Percentiles rank a stretch among this genome's conserved stretches.
phyloP scores from a whole-genome alignment of 1,284 basidiomycete species.

The Xerocomus nothofagi region DNA sequence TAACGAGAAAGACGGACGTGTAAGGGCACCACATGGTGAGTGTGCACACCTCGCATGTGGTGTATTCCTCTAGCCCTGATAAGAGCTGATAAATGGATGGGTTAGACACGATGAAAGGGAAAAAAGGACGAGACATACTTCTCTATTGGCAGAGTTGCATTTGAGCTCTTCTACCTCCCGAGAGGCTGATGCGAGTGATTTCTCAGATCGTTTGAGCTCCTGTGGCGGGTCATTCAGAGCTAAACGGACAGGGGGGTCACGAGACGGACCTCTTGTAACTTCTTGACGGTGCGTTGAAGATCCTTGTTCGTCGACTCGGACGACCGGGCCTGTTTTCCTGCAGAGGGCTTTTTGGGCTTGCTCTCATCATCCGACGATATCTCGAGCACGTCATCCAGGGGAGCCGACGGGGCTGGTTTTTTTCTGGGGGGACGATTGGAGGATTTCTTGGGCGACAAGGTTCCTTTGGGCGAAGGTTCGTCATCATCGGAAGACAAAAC shows the following conservation, averaged over 20 bases:
- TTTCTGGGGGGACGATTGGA: constrained; percentile 24
- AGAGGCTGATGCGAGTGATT: constrained; percentile 8
- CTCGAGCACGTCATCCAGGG: constrained; percentile 26
- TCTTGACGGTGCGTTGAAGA: constrained; percentile 22
- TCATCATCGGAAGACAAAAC: constrained; percentile 61
- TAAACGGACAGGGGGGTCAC: not conserved
- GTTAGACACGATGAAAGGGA: not conserved
- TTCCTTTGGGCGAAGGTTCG: constrained; percentile 30
- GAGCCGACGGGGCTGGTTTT: constrained; percentile 7
- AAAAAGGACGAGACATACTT: constrained; percentile 2
- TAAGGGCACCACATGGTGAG: constrained; percentile 63
- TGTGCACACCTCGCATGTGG: constrained; percentile 64
- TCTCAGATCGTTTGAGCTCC: constrained; percentile 17
- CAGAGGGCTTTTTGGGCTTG: constrained; percentile 5
- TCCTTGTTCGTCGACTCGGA: constrained; percentile 9
- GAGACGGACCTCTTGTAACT: constrained; percentile 23
- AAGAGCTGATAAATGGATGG: constrained; percentile 13
- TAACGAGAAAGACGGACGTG: constrained; percentile 43
- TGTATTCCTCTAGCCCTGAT: constrained; percentile 47
- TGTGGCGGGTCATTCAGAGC: constrained; percentile 2
- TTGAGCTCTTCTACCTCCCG: constrained; percentile 26
- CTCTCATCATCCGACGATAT: constrained; percentile 34
- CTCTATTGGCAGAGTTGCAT: constrained; percentile 5
- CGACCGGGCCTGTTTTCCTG: constrained; percentile 5
- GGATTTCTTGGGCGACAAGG: constrained; percentile 33